A percentile compares a stretch with the other conserved stretches of the same genome.
These are phyloP conservation scores for Lippia alba DNA, from an alignment of 305 asterid genomes.

Conservation along the genomic window DNA sequence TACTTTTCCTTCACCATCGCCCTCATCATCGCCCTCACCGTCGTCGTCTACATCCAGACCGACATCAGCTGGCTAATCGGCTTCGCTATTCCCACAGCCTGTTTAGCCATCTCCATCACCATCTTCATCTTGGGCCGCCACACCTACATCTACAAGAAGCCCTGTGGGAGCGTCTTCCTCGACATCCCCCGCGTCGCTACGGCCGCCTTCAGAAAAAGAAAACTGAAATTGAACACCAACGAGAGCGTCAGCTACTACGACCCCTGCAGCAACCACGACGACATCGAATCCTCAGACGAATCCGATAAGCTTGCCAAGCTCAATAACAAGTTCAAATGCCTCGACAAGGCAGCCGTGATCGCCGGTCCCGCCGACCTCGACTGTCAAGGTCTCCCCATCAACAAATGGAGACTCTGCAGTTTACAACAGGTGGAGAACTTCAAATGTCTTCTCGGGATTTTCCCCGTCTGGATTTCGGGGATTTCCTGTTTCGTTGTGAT, in stretches of 20 bases:
- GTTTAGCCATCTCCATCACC: slow-evolving; percentile 61
- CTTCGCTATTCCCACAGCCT: slow-evolving; percentile 72
- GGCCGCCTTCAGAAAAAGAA: slow-evolving; percentile 56
- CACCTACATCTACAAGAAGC: slow-evolving; percentile 48
- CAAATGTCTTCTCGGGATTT: slow-evolving; percentile 56
- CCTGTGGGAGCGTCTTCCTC: slow-evolving; percentile 60
- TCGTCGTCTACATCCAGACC: slow-evolving; percentile 75
- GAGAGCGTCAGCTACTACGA: slow-evolving; percentile 35
- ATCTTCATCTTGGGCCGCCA: slow-evolving; percentile 65
- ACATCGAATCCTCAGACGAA: slow-evolving; percentile 13
- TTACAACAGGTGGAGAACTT: slow-evolving; percentile 64
- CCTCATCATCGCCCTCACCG: slow-evolving; percentile 70
- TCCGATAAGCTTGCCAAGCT: background rate
- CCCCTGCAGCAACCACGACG: slow-evolving; percentile 16
- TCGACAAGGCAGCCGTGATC: slow-evolving; percentile 69
- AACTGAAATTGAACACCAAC: slow-evolving; percentile 14
- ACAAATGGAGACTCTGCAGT: slow-evolving; percentile 67
- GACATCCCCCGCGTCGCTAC: slow-evolving; percentile 62
- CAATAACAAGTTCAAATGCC: slow-evolving; percentile 44
- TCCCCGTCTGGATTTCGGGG: slow-evolving; percentile 77
- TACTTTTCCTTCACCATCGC: slow-evolving; percentile 80
- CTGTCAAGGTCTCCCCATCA: slow-evolving; percentile 40
- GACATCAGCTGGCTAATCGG: slow-evolving; percentile 78
- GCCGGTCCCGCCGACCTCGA: slow-evolving; percentile 47
- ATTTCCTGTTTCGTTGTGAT: slow-evolving; percentile 65